Evolutionary conservation across 345 rosid genomes (phyloP), one percentile per base, ranked within the genome.

Genomic region (Gossypium ekmanianum): DNA sequence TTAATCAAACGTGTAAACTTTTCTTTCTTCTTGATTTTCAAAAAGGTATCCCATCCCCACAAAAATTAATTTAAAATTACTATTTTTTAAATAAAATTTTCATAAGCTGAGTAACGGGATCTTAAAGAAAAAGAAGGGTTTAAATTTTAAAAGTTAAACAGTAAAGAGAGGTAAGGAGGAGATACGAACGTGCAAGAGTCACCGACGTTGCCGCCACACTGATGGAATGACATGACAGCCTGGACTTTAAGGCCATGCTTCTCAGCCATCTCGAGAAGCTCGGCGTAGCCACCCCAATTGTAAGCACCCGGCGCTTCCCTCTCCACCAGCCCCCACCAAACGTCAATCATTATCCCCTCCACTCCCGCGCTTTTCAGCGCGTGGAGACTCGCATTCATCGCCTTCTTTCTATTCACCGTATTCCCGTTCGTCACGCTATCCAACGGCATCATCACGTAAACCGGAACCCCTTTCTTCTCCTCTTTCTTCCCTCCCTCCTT

Each of bases 321-420:
- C 90, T 95, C 99, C 76, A 95, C 99, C 81, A 95, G 83, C 20
- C 99, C 99, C 99, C 99, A 95, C 99, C 99, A 95, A 48, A 95
- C 99, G 74, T 95, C 99, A 68, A 95, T 86, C 99, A 95, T 95
- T 7, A 95, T 79, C 56, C 99, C 99, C 67, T 93, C 96, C 67
- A 91, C 99, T 26, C 99, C 98, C 16, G 98, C 98, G 79, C 96
- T 90, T 82, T 90, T 93, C 90, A 95, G 75, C 82, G 99, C 99
- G 80, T 88, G 91, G 48, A 95, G 77, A 77, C 99, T 95, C 66
- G 89, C 99, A 81, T 86, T 91, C 99, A 93, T 90, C 74, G 98
- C 99, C 80, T 95, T 95, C 82, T 84, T 83, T 83, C 99, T 77
- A 45, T 91, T 93, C 81, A 95, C 86, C 54, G 89, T 83, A 76